Evolutionary conservation across 2,329 filamentous ascomycete genomes (phyloP).

Genomic region (Chaetoscypha palmicola): DNA sequence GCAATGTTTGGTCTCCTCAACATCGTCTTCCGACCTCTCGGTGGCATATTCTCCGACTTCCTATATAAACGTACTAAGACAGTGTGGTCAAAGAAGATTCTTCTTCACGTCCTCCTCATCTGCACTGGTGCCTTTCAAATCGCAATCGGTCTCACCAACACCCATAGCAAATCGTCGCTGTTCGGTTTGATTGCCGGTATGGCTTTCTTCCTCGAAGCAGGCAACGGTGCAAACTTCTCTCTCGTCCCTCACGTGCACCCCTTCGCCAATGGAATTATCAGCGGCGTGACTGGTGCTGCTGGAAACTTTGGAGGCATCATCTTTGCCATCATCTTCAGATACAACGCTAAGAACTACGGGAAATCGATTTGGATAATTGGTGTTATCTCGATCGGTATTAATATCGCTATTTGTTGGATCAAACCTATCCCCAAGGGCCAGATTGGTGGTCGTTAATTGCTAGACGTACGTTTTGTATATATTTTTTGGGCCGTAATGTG

Average conservation of each 20-base stretch:
- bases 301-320: slow-evolving; percentile 83
- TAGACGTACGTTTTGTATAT: too few relatives aligned
- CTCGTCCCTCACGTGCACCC: slow-evolving; percentile 80
- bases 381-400: slow-evolving; percentile 62
- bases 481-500: too few relatives aligned
- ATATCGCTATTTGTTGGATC: slow-evolving; percentile 59
- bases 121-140: slow-evolving; percentile 53
- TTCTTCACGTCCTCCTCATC: slow-evolving; percentile 49
- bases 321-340: slow-evolving; percentile 78
- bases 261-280: slow-evolving; percentile 69
- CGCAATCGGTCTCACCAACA: slow-evolving; percentile 56
- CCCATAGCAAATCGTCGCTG: slow-evolving; percentile 56
- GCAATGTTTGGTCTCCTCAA: slow-evolving; percentile 73
- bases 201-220: slow-evolving; percentile 76
- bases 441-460: slow-evolving; percentile 37
- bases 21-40: slow-evolving; percentile 57
- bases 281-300: slow-evolving; percentile 68
- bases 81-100: slow-evolving; percentile 58
- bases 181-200: slow-evolving; percentile 71
- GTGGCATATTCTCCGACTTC: slow-evolving; percentile 49
- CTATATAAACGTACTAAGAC: slow-evolving; percentile 33
- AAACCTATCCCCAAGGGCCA: slow-evolving; percentile 49
- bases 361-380: slow-evolving; percentile 78
- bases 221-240: slow-evolving; percentile 81
- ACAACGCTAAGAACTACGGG: slow-evolving; percentile 60